A percentile compares a stretch with the other conserved stretches of the same genome.
Evolutionary conservation across 2,329 filamentous ascomycete genomes (phyloP).

Genomic region (Ophiognomonia clavigignenti-juglandacearum): DNA sequence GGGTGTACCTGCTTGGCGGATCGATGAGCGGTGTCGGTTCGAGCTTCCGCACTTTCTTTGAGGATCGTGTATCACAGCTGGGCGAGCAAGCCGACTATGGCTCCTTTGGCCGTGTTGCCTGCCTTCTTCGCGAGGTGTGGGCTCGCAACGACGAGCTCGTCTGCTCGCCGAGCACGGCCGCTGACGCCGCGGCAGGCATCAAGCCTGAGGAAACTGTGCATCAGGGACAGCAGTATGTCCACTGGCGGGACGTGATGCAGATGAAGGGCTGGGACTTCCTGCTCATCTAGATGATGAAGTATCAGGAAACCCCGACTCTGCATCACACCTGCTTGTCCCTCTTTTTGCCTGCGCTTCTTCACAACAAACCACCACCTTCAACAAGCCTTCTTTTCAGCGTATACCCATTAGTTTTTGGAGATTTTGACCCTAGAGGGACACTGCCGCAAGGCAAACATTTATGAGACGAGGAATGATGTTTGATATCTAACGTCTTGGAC

Average conservation of each 20-base stretch:
- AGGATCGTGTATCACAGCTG: constrained; percentile 67
- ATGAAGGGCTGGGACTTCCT: constrained; percentile 89
- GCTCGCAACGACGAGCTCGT: constrained; percentile 57
- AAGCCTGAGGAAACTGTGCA: constrained; percentile 26
- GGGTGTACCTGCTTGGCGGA: constrained; percentile 88
- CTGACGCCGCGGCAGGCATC: constrained; percentile 30
- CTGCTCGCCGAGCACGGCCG: constrained; percentile 30
- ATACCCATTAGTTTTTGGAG: constrained; percentile 22
- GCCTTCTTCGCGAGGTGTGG: constrained; percentile 81
- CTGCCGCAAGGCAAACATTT: constrained; percentile 15
- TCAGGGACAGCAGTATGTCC: constrained; percentile 52
- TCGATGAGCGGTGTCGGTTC: constrained; percentile 69
- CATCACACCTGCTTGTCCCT: constrained; percentile 15
- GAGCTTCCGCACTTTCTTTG: constrained; percentile 71
- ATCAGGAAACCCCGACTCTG: constrained; percentile 13
- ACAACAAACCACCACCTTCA: not conserved
- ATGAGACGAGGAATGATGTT: constrained; percentile 8
- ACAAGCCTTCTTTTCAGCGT: constrained; percentile 16
- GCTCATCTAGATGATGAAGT: constrained; percentile 58
- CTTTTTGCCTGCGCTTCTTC: not conserved
- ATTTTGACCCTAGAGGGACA: constrained; percentile 12
- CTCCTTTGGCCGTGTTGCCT: constrained; percentile 78
- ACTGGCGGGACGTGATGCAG: constrained; percentile 94
- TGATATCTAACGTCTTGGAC: constrained; percentile 17
- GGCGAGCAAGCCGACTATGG: constrained; percentile 76